phyloP scores from a whole-genome alignment of 345 rosid genomes.

The Salix exigua region DNA sequence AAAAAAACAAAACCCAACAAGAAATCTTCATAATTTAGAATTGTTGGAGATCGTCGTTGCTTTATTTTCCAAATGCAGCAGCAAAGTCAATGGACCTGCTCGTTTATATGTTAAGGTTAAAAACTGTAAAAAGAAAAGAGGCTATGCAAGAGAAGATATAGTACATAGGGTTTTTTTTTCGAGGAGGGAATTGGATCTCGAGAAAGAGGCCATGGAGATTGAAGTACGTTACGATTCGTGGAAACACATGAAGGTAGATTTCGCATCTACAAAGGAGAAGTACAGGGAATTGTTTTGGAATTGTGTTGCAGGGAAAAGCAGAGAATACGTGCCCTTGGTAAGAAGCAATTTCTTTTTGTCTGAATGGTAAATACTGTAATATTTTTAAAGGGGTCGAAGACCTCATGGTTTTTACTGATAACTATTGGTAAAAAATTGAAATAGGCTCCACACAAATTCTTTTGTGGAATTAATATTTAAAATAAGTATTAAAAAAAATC shows the following conservation, averaged over 20 bases:
- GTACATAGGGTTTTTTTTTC: constrained; percentile 2
- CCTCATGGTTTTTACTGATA: neutral
- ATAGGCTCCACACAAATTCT: too few species aligned
- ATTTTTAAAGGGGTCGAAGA: neutral
- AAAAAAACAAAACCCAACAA: constrained; percentile 29
- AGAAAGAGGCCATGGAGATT: constrained; percentile 17
- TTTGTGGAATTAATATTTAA: too few species aligned
- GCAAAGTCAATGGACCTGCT: constrained; percentile 7
- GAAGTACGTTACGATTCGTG: constrained; percentile 60
- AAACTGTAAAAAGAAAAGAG: neutral
- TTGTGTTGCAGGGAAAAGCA: constrained; percentile 15
- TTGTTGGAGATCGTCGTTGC: constrained; percentile 17
- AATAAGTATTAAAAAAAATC: too few species aligned
- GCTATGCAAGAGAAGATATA: constrained; percentile 17
- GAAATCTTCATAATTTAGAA: constrained; percentile 49
- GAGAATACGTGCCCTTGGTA: constrained; percentile 12
- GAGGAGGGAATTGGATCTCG: constrained; percentile 37
- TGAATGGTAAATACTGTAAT: neutral
- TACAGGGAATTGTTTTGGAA: constrained; percentile 8
- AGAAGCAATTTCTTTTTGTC: neutral
- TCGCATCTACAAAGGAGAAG: constrained; percentile 31
- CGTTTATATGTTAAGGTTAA: neutral
- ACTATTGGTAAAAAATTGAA: neutral
- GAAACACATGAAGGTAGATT: constrained; percentile 16
- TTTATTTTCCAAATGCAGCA: constrained; percentile 31